These are phyloP conservation scores for Urtica urens DNA, from an alignment of 306 rosid species.

Conservation along the genomic window DNA sequence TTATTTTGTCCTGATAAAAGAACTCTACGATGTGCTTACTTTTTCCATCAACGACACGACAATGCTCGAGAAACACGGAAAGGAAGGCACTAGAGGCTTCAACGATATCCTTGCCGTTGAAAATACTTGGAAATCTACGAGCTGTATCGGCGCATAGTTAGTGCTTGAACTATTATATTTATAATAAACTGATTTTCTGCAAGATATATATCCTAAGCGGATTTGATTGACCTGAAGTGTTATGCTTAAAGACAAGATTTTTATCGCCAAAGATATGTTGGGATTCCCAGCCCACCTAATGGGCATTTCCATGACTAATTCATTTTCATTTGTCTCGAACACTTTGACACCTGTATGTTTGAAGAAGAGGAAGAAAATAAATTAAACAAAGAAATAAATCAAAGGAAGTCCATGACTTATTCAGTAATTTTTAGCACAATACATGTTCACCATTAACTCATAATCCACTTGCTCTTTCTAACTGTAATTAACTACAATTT, in stretches of 20 bases:
- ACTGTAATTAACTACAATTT: too few relatives aligned
- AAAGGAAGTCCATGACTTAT: not conserved
- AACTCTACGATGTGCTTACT: conserved; percentile 29
- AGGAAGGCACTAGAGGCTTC: conserved; percentile 80
- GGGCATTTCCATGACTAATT: conserved; percentile 65
- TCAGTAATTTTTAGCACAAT: not conserved
- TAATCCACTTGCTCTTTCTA: too few relatives aligned
- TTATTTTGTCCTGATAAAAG: conserved; percentile 5
- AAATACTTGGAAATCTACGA: conserved; percentile 70
- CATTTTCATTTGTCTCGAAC: conserved; percentile 64
- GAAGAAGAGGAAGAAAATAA: not conserved
- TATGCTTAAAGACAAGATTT: conserved; percentile 42
- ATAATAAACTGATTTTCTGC: conserved; percentile 8
- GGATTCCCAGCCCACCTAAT: conserved; percentile 92
- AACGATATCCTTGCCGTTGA: conserved; percentile 44
- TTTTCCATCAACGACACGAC: conserved; percentile 82
- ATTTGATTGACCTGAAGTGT: conserved; percentile 63
- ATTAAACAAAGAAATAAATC: not conserved
- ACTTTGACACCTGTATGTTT: conserved; percentile 55
- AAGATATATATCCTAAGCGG: conserved; percentile 3
- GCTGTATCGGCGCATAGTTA: conserved; percentile 32
- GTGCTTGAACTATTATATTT: conserved; percentile 2
- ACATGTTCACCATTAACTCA: too few relatives aligned
- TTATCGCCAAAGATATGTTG: conserved; percentile 47
- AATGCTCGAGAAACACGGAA: conserved; percentile 80